phyloP scores from a whole-genome alignment of 176 grass and related monocot species.

The Aechmea fasciata region DNA sequence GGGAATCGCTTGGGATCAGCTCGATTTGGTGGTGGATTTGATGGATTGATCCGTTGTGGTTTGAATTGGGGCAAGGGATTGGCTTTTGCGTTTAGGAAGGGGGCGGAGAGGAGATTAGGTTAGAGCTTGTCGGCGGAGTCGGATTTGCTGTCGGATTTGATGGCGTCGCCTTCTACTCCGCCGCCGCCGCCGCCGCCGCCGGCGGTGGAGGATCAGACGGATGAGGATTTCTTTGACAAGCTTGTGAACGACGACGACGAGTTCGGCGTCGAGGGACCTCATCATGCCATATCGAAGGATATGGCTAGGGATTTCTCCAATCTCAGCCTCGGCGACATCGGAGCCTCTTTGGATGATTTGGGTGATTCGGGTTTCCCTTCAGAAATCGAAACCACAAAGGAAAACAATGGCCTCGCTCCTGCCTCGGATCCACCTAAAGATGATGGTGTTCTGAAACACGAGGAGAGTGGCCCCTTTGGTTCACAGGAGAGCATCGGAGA shows the following conservation, averaged over 20 bases:
- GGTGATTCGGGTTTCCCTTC: constrained; percentile 3
- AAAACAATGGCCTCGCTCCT: neutral
- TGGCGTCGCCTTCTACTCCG: constrained; percentile 16
- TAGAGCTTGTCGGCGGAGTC: neutral
- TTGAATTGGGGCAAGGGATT: neutral
- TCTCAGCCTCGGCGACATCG: constrained; percentile 25
- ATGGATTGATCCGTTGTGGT: neutral
- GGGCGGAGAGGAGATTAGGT: neutral
- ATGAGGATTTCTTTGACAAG: constrained; percentile 95
- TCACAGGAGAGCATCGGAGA: constrained; percentile 5
- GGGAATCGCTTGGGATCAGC: neutral
- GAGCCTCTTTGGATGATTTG: constrained; percentile 18
- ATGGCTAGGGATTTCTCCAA: constrained; percentile 27
- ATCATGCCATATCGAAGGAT: constrained; percentile 1
- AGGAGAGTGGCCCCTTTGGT: neutral
- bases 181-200: neutral
- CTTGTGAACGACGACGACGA: constrained; percentile 53
- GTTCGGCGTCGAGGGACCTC: constrained; percentile 18
- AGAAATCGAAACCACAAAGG: neutral
- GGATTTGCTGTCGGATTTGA: neutral
- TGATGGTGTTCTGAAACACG: neutral
- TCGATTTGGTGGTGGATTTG: neutral
- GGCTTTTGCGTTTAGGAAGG: too few relatives aligned
- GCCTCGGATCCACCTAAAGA: neutral
- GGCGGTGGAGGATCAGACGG: constrained; percentile 56